phyloP scores from a whole-genome alignment of 441 rosid genomes.

The Erodium moschatum region DNA sequence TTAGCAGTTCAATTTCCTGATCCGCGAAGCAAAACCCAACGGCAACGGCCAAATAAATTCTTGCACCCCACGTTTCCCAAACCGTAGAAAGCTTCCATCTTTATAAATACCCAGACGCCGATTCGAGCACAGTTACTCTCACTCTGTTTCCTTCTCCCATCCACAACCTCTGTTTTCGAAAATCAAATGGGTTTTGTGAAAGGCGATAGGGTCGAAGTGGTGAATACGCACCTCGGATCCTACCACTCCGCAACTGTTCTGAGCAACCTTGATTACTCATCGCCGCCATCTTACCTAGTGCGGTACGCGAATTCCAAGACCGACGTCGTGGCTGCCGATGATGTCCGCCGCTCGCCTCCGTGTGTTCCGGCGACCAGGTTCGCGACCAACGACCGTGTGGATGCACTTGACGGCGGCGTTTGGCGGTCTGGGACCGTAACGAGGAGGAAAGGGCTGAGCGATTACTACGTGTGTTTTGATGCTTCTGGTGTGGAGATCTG shows the following conservation, averaged over 20 bases:
- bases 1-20: neutral
- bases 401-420: neutral
- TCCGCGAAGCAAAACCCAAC: neutral
- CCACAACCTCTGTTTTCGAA: too few species aligned
- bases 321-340: neutral
- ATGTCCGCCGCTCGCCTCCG: constrained; percentile 1
- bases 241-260: neutral
- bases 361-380: neutral
- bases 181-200: neutral
- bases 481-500: neutral
- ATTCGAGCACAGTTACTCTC: neutral
- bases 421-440: neutral
- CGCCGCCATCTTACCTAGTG: neutral
- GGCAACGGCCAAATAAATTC: neutral
- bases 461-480: neutral
- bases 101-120: neutral
- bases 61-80: neutral
- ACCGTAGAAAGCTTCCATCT: neutral
- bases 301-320: neutral
- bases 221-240: neutral
- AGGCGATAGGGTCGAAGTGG: neutral
- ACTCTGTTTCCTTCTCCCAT: neutral
- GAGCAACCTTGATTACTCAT: neutral
- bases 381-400: neutral
- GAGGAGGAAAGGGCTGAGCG: neutral